Evolutionary conservation across 2,329 filamentous ascomycete genomes (phyloP).

Genomic region (Stromatinia cepivora): DNA sequence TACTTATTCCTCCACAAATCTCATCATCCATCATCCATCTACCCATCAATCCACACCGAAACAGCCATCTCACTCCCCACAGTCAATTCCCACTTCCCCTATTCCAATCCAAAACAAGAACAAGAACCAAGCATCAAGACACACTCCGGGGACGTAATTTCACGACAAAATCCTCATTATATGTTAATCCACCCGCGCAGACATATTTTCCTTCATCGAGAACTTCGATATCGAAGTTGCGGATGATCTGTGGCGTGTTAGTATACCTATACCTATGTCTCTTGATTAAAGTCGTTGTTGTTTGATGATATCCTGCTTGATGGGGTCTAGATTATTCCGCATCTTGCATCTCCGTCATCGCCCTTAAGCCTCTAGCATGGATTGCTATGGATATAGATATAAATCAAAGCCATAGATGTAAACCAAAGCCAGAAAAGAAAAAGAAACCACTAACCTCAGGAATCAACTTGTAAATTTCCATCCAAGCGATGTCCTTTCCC

Average conservation of each 20-base stretch:
- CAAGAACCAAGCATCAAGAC: neutral
- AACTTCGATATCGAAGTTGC: conserved; percentile 30
- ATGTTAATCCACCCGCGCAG: conserved; percentile 32
- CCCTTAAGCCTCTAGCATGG: too few species aligned
- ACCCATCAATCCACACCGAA: too few species aligned
- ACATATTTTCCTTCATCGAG: conserved; percentile 28
- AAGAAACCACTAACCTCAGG: conserved; percentile 28
- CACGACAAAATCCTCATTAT: conserved; percentile 28
- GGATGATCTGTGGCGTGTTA: conserved; percentile 17
- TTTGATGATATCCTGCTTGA: neutral
- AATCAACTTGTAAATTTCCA: conserved; percentile 35
- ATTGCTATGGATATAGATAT: too few species aligned
- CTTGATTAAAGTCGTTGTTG: neutral
- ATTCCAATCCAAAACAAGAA: too few species aligned
- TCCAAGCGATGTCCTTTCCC: conserved; percentile 35
- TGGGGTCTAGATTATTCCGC: too few species aligned
- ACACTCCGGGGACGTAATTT: conserved; percentile 10
- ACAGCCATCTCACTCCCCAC: too few species aligned
- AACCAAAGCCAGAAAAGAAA: neutral
- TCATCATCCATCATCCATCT: too few species aligned
- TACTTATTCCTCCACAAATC: too few species aligned
- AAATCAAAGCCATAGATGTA: too few species aligned
- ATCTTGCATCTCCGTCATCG: too few species aligned
- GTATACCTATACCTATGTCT: neutral
- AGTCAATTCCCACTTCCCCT: too few species aligned